A percentile compares a stretch with the other conserved stretches of the same genome.
These are phyloP conservation scores for Microdochium trichocladiopsis DNA, from an alignment of 2,329 filamentous ascomycete species.

Conservation along the genomic window DNA sequence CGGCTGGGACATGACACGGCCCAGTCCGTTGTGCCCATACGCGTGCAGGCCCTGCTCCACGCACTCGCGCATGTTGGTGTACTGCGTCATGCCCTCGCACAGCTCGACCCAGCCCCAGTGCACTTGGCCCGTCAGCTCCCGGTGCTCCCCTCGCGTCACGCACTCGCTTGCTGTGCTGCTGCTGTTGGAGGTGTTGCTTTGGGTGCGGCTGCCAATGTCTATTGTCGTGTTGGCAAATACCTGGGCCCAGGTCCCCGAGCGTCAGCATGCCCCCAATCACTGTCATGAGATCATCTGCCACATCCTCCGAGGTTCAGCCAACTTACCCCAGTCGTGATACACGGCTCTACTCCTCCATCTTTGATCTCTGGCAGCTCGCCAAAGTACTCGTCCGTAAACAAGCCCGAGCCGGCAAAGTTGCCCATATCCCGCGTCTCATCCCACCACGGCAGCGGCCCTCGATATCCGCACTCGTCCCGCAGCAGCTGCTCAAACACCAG, in stretches of 20 bases:
- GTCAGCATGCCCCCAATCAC: not conserved
- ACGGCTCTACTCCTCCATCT: constrained; percentile 15
- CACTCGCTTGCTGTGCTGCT: constrained; percentile 18
- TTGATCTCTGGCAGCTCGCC: constrained; percentile 16
- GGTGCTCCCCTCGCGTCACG: constrained; percentile 14
- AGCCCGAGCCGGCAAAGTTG: constrained; percentile 15
- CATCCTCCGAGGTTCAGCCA: no score
- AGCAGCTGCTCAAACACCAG: constrained; percentile 21
- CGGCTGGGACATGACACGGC: constrained; percentile 21
- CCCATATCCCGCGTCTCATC: constrained; percentile 25
- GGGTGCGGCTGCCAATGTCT: constrained; percentile 1
- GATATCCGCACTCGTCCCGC: constrained; percentile 22
- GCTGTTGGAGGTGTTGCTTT: not conserved
- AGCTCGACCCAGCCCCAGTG: constrained; percentile 6
- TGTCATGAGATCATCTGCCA: no score
- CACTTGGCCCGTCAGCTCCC: not conserved
- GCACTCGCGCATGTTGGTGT: constrained; percentile 5
- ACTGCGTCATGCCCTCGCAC: constrained; percentile 5
- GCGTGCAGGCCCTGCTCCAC: constrained; percentile 18
- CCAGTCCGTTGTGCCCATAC: constrained; percentile 23
- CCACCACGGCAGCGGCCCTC: constrained; percentile 23
- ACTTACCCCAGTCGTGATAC: constrained; percentile 16
- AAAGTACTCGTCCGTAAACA: constrained; percentile 20
- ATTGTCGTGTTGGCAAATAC: constrained; percentile 13
- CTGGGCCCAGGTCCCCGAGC: not conserved